Base-by-base conservation (phyloP, 805 yeast species). In the Starmerella floricola region DNA sequence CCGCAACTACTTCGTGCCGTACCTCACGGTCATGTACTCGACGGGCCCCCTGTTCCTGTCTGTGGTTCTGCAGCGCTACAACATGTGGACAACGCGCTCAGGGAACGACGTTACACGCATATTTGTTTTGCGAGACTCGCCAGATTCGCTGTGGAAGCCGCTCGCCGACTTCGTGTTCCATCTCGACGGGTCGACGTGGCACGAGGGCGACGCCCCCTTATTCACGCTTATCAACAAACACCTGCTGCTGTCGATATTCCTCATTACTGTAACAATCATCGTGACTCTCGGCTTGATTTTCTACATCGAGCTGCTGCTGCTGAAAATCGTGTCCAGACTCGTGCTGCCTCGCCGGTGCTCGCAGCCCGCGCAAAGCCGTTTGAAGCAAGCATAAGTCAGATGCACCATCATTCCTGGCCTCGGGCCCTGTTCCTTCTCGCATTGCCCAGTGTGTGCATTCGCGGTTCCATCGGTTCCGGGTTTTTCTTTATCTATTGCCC, bases 31-130 rank as follows among this genome's bases (percentile, higher is more conserved):
- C 59, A 84, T 87, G 95, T 80, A 75, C 56, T 78, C 93, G 11
- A 87, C 96, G 0, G 96, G 96, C 11, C 95, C 96, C 0, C 64
- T 87, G 42, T 86, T 83, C 56, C 67, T 87, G 34, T 79, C 91
- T 17, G 86, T 83, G 28, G 71, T 87, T 53, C 81, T 94, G 86
- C 82, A 83, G 62, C 83, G 78, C 55, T 86, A 81, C 62, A 81
- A 80, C 61, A 70, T 94, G 50, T 8, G 10, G 8, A 28, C 11
- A 15, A 10, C 15, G n/a, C n/a, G 32, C 3, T 4, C 31, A 18
- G 30, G 18, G 3, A 78, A 83, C 80, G 51, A 54, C 19, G 79
- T 18, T 6, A 33, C 36, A 17, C 24, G 36, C 17, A 19, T 21
- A 5, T 15, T 33, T 16, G 27, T 20, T 8, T 4, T 19, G 27